Conservation (phyloP, 352 stramenopile species). For the Globisporangium perplexum region DNA sequence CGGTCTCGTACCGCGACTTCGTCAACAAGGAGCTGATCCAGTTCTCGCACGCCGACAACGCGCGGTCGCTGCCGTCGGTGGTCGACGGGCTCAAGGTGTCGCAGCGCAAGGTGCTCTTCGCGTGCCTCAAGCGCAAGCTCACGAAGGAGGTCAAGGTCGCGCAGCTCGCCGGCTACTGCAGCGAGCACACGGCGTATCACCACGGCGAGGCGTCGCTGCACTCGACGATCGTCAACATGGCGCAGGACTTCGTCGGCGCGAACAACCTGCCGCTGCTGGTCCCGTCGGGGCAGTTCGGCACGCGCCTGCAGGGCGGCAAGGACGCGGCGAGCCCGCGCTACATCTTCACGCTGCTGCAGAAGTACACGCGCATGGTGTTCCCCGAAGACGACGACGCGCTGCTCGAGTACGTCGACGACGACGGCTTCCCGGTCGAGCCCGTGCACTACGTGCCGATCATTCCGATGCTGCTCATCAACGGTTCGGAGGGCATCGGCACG, state of each 20-base stretch:
- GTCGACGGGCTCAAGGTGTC: slow-evolving; percentile 98
- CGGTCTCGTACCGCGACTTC: slow-evolving; percentile 95
- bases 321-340: slow-evolving; percentile 97
- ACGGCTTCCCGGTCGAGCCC: slow-evolving; percentile 97
- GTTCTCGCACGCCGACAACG: slow-evolving; percentile 97
- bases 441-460: slow-evolving; percentile 97
- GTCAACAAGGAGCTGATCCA: slow-evolving; percentile 99
- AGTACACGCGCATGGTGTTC: slow-evolving; percentile 96
- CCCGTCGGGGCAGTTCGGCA: slow-evolving; percentile 99
- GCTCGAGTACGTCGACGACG: slow-evolving; percentile 96
- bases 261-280: slow-evolving; percentile 99
- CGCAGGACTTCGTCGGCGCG: slow-evolving; percentile 96
- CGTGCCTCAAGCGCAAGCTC: slow-evolving; percentile 98
- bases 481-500: slow-evolving; percentile 98
- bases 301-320: slow-evolving; percentile 97
- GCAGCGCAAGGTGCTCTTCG: slow-evolving; percentile 97
- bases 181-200: slow-evolving; percentile 97
- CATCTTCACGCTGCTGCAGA: slow-evolving; percentile 97
- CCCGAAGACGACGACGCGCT: slow-evolving; percentile 98
- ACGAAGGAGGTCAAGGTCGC: slow-evolving; percentile 99
- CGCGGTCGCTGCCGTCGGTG: slow-evolving; percentile 93
- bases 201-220: slow-evolving; percentile 98
- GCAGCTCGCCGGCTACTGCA: slow-evolving; percentile 98
- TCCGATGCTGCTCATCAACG: slow-evolving; percentile 97
- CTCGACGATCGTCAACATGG: slow-evolving; percentile 98